Evolutionary conservation across 306 rosid genomes (phyloP), one percentile per base, ranked within the genome.

Genomic region (Gastrolobium bilobum): DNA sequence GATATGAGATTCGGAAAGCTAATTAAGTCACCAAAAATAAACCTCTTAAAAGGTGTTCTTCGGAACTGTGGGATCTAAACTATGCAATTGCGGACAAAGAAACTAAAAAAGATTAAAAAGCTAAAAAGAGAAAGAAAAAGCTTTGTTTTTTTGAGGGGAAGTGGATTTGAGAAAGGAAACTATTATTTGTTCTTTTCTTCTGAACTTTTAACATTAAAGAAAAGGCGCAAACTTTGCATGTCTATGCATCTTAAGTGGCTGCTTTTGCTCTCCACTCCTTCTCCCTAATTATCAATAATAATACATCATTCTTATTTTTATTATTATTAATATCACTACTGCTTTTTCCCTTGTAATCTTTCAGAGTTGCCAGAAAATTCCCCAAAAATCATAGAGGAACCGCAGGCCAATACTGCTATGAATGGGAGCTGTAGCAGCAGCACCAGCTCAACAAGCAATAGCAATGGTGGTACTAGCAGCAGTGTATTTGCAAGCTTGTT

Each of bases 401-500:
- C 66, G 5, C 83, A 70, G 6, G 80, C 72, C 40, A 68, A 72
- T 3, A 53, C 79, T 2, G 82, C 79, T 47, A 13, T 58, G 43
- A 87, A 77, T 46, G 88, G 91, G 52, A 82, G 85, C 85, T 69
- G 89, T 46, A 85, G 86, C 84, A 84, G 88, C 69, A 84, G 86
- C 82, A 78, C 79, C 51, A 88, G 84, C 82, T 74, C 94, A 9
- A 82, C 91, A 82, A 83, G 89, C 84, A 90, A 83, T 60, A 20
- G 26, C 26, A 20, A 20, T 20, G 88, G 88, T n/a, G 87, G 87
- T 60, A 65, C 92, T 20, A 88, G 81, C 76, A 83, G 89, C 61
- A 88, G 89, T 59, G 88, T 85, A 64, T 88, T 88, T 59, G 94
- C 94, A 62, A 88, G 94, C 78, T 76, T 91, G 75, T 91, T 91